Base-by-base conservation (phyloP, 805 yeast species). In the Pichia membranifaciens region DNA sequence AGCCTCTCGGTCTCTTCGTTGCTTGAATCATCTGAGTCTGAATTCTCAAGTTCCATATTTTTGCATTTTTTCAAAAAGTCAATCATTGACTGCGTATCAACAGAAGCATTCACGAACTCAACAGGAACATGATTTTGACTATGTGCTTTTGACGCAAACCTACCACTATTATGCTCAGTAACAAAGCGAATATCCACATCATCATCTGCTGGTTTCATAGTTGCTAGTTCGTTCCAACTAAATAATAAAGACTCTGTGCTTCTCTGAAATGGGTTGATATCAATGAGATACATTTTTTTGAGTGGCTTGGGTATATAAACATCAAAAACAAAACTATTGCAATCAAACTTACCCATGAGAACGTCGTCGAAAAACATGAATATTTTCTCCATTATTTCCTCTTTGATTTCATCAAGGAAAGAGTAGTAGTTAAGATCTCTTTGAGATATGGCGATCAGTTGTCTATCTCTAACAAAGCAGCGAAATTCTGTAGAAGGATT, bases 401-500 rank as follows among this genome's bases (percentile, higher is more conserved):
- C 73, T n/a, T 69, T 61, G 35, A 86, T 56, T 0, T 73, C 74
- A 6, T 67, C 73, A 36, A 93, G 68, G 56, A 79, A 93, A 29
- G 78, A 81, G 59, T 90, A 93, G 59, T 76, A 83, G 62, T 90
- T 87, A 59, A 88, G 70, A 61, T 93, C 97, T 46, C 99, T 70
- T 63, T 91, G 99, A 1, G 89, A 74, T 2, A 84, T 79, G 0
- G 85, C 98, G 5, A 90, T 61, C 6, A 93, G 67, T 40, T 69
- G 66, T 3, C 81, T 65, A 45, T 81, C 75, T 47, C 75, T 74
- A 1, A 93, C 86, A 66, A 89, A 93, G 29, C 90, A 79, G 49
- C 99, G 73, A 61, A 93, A 93, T 62, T 93, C 99, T 57, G 89
- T 68, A 0, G 98, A 87, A 0, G 98, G 97, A 53, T 87, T 88